phyloP scores from a whole-genome alignment of 805 yeast species.

The Candida qinlingensis region DNA sequence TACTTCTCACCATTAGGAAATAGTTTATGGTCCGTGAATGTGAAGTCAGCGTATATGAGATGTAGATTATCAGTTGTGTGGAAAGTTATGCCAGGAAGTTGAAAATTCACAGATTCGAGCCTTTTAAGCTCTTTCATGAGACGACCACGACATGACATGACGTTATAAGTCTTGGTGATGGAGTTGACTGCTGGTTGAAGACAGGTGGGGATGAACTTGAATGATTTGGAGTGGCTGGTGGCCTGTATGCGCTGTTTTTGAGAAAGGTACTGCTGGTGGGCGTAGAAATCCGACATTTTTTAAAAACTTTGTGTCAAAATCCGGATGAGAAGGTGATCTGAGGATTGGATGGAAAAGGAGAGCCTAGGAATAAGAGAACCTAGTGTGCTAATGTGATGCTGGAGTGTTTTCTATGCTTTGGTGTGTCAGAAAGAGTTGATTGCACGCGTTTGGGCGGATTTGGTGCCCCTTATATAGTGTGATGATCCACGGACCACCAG shows the following conservation, averaged over 20 bases:
- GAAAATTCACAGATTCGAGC: slow-evolving; percentile 9
- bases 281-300: background rate
- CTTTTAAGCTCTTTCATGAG: slow-evolving; percentile 22
- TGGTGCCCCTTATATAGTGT: too few relatives aligned
- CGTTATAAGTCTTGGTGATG: slow-evolving; percentile 1
- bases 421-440: too few relatives aligned
- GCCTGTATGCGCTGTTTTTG: background rate
- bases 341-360: too few relatives aligned
- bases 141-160: slow-evolving; percentile 20
- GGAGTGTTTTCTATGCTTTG: too few relatives aligned
- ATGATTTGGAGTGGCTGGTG: background rate
- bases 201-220: background rate
- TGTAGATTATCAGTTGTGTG: slow-evolving; percentile 29
- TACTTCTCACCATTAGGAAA: slow-evolving; percentile 32
- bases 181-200: slow-evolving; percentile 2
- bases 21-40: slow-evolving; percentile 30
- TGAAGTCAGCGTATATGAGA: slow-evolving; percentile 33
- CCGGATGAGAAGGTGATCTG: background rate
- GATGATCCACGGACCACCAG: too few relatives aligned
- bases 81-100: slow-evolving; percentile 25
- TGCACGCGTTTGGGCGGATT: too few relatives aligned
- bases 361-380: too few relatives aligned
- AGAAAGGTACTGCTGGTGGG: background rate
- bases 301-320: background rate
- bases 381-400: too few relatives aligned